Evolutionary conservation across 129 eudicot genomes (phyloP), one percentile per base, ranked within the genome.

Genomic region (Scalesia atractyloides): DNA sequence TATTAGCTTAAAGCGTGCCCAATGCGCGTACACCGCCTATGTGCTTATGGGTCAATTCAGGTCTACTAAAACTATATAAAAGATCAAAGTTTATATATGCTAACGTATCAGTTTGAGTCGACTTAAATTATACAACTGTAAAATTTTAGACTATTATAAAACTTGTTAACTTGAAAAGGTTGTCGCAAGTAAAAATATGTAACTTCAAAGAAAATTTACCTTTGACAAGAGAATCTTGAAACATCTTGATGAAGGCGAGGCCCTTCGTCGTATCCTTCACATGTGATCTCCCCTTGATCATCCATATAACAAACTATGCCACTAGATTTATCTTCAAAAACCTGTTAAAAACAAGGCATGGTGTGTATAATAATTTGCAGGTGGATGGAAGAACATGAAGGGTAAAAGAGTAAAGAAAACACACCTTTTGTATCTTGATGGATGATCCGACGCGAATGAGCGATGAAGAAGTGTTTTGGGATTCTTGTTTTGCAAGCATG

Each of bases 181-280:
- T 18, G 33, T 3, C 4, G 20, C 19, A 50, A 5, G 64, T 26
- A 19, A 18, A 72, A 9, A 57, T 5, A 56, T 30, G 8, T 5
- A 9, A 24, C 6, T 7, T 54, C 1, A 24, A 33, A 57, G 54
- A 52, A 41, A 56, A 16, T 58, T 36, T 70, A 75, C 92, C 92
- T 76, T 68, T 73, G 66, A 62, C 65, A 84, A 69, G 81, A 39
- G 9, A 82, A 72, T 65, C 74, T 64, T 73, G 91, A 63, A 66
- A 20, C 51, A 36, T 37, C 79, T 2, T 73, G 87, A 65, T 70
- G 79, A 60, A 80, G 64, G 19, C 97, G 87, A 85, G 97, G 97
- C 19, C 97, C 97, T 73, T 91, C 97, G 73, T 91, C 97, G 20
- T 81, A 77, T 51, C 97, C 97, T 85, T 91, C 97, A 61, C 97